Base-by-base conservation (phyloP, 2,329 filamentous ascomycete genomes). In the Parastagonospora nodorum region DNA sequence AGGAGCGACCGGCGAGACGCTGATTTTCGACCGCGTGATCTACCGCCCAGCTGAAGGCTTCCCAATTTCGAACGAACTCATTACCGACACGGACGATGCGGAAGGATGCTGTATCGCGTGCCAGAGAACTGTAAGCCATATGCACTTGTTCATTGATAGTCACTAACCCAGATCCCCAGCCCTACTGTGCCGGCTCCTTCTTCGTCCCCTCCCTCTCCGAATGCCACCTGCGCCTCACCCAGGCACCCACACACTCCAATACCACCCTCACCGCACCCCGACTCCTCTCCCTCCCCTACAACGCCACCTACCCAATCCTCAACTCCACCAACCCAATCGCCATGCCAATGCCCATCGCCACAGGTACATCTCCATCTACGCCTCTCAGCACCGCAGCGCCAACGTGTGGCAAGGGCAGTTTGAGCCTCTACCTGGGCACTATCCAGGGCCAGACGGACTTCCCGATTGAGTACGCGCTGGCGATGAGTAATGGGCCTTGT, bases 131-230 rank as follows among this genome's bases (percentile, higher is more conserved):
- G 63, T 60, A 57, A 45, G 57, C 43, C n/a, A 8, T 42, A 8
- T 32, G 16, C n/a, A n/a, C 32, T 30, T 24, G 12, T n/a, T 24
- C n/a, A 19, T 16, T 16, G 8, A 14, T 27, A 8, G 29, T 12
- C 8, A 15, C 12, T 37, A 8, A 9, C 35, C 12, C 14, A 16
- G 2, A 3, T 8, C 35, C 35, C 11, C 19, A 64, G 53, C 31
- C 58, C 37, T 57, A 53, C 51, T 67, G 65, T 57, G 60, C 65
- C 4, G 64, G 61, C 5, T 63, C 61, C 28, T 62, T 66, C 57
- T 66, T 49, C 51, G 57, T 51, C 7, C 61, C 64, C 10, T 53
- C 50, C 14, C 14, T 42, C 8, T 6, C n/a, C 8, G 42, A 63
- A 49, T 68, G 65, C 58, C 61, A 61, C 38, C 42, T 68, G 24